Evolutionary conservation across 257 asterid genomes (phyloP).

Genomic region (Echium plantagineum): DNA sequence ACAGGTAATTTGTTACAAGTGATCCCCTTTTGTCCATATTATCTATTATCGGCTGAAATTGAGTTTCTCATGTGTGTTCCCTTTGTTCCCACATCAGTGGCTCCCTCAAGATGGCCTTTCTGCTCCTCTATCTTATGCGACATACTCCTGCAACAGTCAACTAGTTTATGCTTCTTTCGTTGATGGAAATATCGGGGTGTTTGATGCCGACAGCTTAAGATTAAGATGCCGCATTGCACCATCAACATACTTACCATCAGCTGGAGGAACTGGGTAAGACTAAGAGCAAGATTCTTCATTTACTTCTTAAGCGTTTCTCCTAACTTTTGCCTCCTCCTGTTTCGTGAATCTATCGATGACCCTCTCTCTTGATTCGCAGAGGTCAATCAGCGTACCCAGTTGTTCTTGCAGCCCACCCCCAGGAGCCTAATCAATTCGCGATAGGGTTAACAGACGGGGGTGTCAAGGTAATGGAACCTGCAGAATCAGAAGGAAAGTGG

Average conservation of each 20-base stretch:
- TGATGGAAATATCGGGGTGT: slow-evolving; percentile 79
- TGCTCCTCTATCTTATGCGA: slow-evolving; percentile 83
- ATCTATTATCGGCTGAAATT: neutral
- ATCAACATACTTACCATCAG: slow-evolving; percentile 58
- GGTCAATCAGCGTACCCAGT: slow-evolving; percentile 56
- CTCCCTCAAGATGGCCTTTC: slow-evolving; percentile 84
- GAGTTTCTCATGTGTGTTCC: slow-evolving; percentile 9
- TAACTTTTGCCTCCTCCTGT: neutral
- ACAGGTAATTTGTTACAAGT: slow-evolving; percentile 39
- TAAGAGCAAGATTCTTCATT: slow-evolving; percentile 20
- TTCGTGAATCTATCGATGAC: slow-evolving; percentile 2
- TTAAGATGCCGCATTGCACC: slow-evolving; percentile 84
- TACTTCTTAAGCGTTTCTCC: neutral
- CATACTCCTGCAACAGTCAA: slow-evolving; percentile 89
- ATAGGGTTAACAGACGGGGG: slow-evolving; percentile 84
- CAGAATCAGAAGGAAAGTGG: slow-evolving; percentile 81
- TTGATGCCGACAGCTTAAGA: slow-evolving; percentile 80
- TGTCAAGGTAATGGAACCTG: slow-evolving; percentile 87
- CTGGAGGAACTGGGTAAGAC: slow-evolving; percentile 72
- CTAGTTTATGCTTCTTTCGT: slow-evolving; percentile 76
- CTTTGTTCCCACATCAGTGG: slow-evolving; percentile 46
- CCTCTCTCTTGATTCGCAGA: slow-evolving; percentile 25
- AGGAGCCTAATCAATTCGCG: slow-evolving; percentile 75
- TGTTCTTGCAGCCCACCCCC: slow-evolving; percentile 82
- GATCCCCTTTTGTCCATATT: neutral